Base-by-base conservation (phyloP, 768 basidiomycete genomes). In the Lentinula aciculospora region DNA sequence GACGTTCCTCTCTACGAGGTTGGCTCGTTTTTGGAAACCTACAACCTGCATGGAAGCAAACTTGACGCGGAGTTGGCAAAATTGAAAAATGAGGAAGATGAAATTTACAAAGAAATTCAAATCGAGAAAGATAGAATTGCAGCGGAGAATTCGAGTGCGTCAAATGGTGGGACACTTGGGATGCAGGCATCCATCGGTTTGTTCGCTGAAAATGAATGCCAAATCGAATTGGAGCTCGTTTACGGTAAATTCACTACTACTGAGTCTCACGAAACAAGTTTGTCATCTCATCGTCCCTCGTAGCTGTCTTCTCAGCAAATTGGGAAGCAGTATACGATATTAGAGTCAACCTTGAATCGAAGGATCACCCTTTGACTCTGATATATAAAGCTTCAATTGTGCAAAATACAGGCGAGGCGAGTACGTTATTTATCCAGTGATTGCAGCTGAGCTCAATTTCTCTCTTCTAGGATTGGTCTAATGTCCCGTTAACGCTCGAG, bases 251-350 rank as follows among this genome's bases (percentile, higher is more conserved):
- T n/a, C 29, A 9, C 47, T 51, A n/a, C 12, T 23, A 29, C 29
- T 32, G 25, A 10, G 23, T 15, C 7, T 28, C 13, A 12, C 37
- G 36, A 17, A 19, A 4, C 7, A 23, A 39, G 12, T 15, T 46
- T 6, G 40, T 27, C 21, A 7, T 37, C 21, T 36, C 29, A 13
- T 36, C 21, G 21, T 48, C 27, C 45, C n/a, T n/a, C 56, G 4
- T 44, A 79, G 78, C 71, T 25, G 75, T 78, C 0, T 49, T 55
- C 4, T 63, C 60, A 15, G 76, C 75, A 1, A 70, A 62, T 13
- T 78, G 78, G 76, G 64, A 56, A 25, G 73, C 75, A 0, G 63
- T 63, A 3, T 78, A 78, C 47, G 78, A 78, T 55, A 71, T 78
- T 10, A 71, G 75, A 6, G 76, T 76, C 3, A 67, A 76, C 58